Conservation (phyloP, 306 rosid genomes). For the Glycyrrhiza uralensis region DNA sequence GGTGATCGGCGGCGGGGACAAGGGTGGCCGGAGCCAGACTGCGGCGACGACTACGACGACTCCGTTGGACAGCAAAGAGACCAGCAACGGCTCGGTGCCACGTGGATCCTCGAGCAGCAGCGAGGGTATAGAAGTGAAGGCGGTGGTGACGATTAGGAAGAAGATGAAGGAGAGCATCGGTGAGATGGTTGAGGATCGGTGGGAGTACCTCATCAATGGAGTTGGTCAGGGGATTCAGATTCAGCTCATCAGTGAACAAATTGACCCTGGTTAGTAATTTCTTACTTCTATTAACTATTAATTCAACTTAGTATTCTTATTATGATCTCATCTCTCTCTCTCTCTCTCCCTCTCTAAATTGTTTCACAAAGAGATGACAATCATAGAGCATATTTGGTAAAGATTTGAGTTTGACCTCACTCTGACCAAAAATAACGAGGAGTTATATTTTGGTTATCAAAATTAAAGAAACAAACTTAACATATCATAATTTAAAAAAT, state of each 20-base stretch:
- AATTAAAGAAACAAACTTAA: too few species aligned
- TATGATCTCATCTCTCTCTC: background rate
- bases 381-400: too few species aligned
- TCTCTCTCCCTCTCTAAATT: too few species aligned
- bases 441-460: too few species aligned
- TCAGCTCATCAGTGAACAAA: slow-evolving; percentile 66
- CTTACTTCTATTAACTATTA: background rate
- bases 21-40: slow-evolving; percentile 33
- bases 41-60: slow-evolving; percentile 20
- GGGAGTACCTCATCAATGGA: slow-evolving; percentile 72
- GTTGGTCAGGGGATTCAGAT: slow-evolving; percentile 78
- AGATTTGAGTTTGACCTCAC: too few species aligned
- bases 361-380: too few species aligned
- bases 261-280: slow-evolving; percentile 70
- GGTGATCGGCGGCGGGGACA: slow-evolving; percentile 54
- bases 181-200: slow-evolving; percentile 68
- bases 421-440: too few species aligned
- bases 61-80: slow-evolving; percentile 38
- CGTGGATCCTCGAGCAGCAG: background rate
- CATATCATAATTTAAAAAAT: too few species aligned
- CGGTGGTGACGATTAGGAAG: slow-evolving; percentile 65
- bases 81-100: slow-evolving; percentile 18
- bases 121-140: slow-evolving; percentile 47
- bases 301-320: background rate
- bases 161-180: slow-evolving; percentile 66